Evolutionary conservation across 208 protist genomes (phyloP).

Genomic region (Leishmania martiniquensis): DNA sequence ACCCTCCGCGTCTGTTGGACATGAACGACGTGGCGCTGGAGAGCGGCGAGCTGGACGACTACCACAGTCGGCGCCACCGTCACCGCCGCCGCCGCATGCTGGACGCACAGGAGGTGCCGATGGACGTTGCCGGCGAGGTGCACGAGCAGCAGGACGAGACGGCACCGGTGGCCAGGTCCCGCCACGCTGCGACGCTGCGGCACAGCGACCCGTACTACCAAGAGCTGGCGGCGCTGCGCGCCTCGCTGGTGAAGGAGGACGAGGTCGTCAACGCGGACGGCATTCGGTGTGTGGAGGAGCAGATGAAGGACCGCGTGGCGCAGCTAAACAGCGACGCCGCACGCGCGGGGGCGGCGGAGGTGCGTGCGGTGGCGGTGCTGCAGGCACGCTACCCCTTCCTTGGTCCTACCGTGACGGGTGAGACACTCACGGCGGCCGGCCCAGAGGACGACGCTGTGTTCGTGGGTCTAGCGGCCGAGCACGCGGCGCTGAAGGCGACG

Average conservation of each 20-base stretch:
- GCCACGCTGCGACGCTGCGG: slow-evolving; percentile 18
- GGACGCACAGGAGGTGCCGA: slow-evolving; percentile 22
- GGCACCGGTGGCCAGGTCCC: slow-evolving; percentile 17
- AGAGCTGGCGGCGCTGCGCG: slow-evolving; percentile 44
- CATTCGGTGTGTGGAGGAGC: slow-evolving; percentile 50
- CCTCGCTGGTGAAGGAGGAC: slow-evolving; percentile 36
- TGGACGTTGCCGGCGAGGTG: slow-evolving; percentile 21
- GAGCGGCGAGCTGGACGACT: slow-evolving; percentile 30
- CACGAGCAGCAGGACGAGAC: slow-evolving; percentile 22
- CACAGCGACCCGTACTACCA: slow-evolving; percentile 51
- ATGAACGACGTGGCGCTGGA: slow-evolving; percentile 38
- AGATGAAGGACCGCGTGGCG: slow-evolving; percentile 43
- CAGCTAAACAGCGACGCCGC: slow-evolving; percentile 36
- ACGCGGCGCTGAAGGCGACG: background rate
- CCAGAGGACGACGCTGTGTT: slow-evolving; percentile 1
- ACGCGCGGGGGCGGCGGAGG: slow-evolving; percentile 1
- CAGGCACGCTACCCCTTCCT: slow-evolving; percentile 2
- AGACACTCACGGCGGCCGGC: background rate
- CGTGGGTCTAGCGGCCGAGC: background rate
- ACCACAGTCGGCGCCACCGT: slow-evolving; percentile 30
- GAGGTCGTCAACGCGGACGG: slow-evolving; percentile 29
- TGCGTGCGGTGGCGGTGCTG: slow-evolving; percentile 1
- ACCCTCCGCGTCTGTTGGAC: slow-evolving; percentile 35
- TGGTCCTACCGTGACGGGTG: background rate
- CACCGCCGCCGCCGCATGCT: slow-evolving; percentile 25